A percentile compares a stretch with the other conserved stretches of the same genome.
Evolutionary conservation across 1,284 basidiomycete species (phyloP).

Genomic region (Sanguinoderma infundibulare): DNA sequence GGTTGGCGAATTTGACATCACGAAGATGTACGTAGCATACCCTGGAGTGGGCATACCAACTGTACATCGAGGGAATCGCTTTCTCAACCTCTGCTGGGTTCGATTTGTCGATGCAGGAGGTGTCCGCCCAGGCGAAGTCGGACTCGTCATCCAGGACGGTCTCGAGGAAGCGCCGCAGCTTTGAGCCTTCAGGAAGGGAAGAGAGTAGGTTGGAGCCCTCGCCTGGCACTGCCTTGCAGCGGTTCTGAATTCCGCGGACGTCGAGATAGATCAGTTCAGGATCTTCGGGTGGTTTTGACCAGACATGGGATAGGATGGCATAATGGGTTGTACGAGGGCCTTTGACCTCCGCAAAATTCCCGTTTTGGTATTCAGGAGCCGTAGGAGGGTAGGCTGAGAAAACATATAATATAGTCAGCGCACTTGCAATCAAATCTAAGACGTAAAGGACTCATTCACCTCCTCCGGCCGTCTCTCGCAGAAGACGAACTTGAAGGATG

Average conservation of each 20-base stretch:
- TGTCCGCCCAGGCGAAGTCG: not conserved
- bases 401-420: not conserved
- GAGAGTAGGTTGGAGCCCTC: not conserved
- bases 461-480: too few relatives aligned
- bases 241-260: not conserved
- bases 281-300: not conserved
- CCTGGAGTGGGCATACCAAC: not conserved
- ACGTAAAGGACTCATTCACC: not conserved
- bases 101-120: not conserved
- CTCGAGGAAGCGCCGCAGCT: not conserved
- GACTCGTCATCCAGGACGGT: not conserved
- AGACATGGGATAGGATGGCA: not conserved
- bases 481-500: too few relatives aligned
- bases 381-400: not conserved
- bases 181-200: not conserved
- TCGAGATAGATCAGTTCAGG: not conserved
- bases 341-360: not conserved
- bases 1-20: not conserved
- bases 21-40: not conserved
- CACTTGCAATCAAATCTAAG: too few relatives aligned
- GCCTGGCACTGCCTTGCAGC: not conserved
- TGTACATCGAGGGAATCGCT: not conserved
- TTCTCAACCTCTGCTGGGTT: constrained; percentile 5
- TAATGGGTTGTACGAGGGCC: not conserved
- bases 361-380: not conserved